Evolutionary conservation across 768 basidiomycete genomes (phyloP).

Genomic region (Termitomyces eurrhizus): DNA sequence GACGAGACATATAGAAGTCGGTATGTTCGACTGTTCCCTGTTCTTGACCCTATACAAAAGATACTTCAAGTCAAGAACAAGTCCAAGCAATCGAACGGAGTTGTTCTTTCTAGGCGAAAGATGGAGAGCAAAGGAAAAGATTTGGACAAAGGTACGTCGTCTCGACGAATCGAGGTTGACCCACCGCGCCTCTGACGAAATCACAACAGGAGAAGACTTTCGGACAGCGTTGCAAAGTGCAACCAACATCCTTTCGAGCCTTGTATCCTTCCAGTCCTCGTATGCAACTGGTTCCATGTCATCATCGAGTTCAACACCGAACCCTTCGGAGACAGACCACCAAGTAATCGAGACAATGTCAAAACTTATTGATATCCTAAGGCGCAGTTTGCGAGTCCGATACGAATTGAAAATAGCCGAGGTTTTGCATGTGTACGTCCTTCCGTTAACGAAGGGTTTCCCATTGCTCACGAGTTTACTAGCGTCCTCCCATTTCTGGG

Average conservation of each 20-base stretch:
- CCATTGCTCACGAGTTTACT: slow-evolving; percentile 10
- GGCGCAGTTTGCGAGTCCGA: slow-evolving; percentile 68
- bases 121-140: slow-evolving; percentile 15
- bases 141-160: slow-evolving; percentile 36
- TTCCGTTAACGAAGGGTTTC: not conserved
- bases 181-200: not conserved
- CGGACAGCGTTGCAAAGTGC: slow-evolving; percentile 69
- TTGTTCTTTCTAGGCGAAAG: slow-evolving; percentile 17
- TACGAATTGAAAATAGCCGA: slow-evolving; percentile 71
- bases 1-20: slow-evolving; percentile 50
- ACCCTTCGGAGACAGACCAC: slow-evolving; percentile 43
- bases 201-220: slow-evolving; percentile 61
- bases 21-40: slow-evolving; percentile 29
- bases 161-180: not conserved
- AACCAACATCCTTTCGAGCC: slow-evolving; percentile 49
- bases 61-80: slow-evolving; percentile 26
- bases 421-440: slow-evolving; percentile 68
- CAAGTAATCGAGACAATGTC: slow-evolving; percentile 61
- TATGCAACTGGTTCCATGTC: slow-evolving; percentile 24
- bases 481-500: slow-evolving; percentile 78
- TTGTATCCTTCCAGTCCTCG: slow-evolving; percentile 40
- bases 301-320: slow-evolving; percentile 33
- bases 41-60: slow-evolving; percentile 9
- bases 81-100: slow-evolving; percentile 18
- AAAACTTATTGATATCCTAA: slow-evolving; percentile 60